Base-by-base conservation (phyloP, 2,329 filamentous ascomycete genomes). In the Annulohypoxylon truncatum region DNA sequence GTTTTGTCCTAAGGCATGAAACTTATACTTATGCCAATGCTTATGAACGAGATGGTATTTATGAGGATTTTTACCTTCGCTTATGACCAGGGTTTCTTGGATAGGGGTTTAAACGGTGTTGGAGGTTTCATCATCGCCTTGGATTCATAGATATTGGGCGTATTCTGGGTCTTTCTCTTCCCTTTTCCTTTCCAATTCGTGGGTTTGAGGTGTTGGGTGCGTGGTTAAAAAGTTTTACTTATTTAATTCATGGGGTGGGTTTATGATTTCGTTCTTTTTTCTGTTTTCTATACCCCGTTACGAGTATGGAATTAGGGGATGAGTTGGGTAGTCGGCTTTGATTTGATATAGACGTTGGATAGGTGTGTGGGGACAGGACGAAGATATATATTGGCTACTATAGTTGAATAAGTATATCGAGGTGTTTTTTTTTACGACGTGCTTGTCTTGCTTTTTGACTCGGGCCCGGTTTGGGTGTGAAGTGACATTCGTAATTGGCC, bases 271-370 rank as follows among this genome's bases (percentile, higher is more conserved):
- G 12, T 26, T 40, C 42, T 22, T 15, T 29, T 58, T 12, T 55
- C 61, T 12, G 38, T 48, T 26, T 56, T 62, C 67, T 69, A 69
- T 69, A 67, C 67, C 67, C 57, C 60, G 33, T 64, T 52, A 61
- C 40, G 67, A 69, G 60, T 66, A 62, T 67, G 56, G 64, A 64
- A 59, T 62, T 62, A 53, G 50, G 51, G 54, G 61, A 10, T 10
- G 51, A 52, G 18, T 47, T 47, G 35, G 48, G n/a, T n/a, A n/a
- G n/a, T n/a, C n/a, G n/a, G 24, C 9, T 42, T 53, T 60, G 15
- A 35, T 31, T 63, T 61, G 26, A 35, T 10, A 44, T 60, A 55
- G 46, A 55, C 50, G 31, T 64, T 44, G 44, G 54, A 54, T 59
- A 56, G 50, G 18, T 40, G 35, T 60, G 38, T 24, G 8, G 28